phyloP scores from a whole-genome alignment of 2,329 filamentous ascomycete genomes.

The Byssoonygena ceratinophila region DNA sequence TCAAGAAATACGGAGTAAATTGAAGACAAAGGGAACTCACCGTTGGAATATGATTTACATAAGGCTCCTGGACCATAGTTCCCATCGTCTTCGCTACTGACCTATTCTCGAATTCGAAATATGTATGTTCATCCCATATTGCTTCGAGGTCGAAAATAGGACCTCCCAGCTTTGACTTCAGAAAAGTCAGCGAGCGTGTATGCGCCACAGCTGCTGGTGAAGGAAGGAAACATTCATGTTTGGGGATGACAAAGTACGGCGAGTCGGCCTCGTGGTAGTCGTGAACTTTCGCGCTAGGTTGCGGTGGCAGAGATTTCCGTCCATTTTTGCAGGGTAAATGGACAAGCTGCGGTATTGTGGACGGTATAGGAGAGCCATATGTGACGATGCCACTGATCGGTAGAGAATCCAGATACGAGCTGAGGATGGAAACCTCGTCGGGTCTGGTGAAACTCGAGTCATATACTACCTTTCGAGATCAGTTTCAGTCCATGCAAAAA shows the following conservation, averaged over 20 bases:
- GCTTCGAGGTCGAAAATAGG: slow-evolving; percentile 64
- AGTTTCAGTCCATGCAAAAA: background rate
- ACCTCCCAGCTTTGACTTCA: slow-evolving; percentile 53
- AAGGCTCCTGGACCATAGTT: slow-evolving; percentile 22
- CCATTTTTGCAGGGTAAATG: slow-evolving; percentile 24
- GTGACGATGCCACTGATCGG: slow-evolving; percentile 26
- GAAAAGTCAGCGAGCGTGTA: slow-evolving; percentile 53
- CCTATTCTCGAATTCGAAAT: slow-evolving; percentile 58
- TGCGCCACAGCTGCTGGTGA: slow-evolving; percentile 52
- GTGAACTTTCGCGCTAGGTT: slow-evolving; percentile 24
- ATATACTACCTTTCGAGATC: slow-evolving; percentile 18
- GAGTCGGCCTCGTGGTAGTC: slow-evolving; percentile 39
- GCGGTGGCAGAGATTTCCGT: slow-evolving; percentile 7
- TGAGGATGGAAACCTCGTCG: slow-evolving; percentile 15
- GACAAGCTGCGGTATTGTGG: slow-evolving; percentile 19
- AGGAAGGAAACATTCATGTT: slow-evolving; percentile 43
- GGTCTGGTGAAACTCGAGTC: slow-evolving; percentile 13
- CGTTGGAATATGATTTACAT: slow-evolving; percentile 30
- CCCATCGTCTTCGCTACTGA: slow-evolving; percentile 47
- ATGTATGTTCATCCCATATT: slow-evolving; percentile 70
- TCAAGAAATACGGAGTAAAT: background rate
- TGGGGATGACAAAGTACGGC: slow-evolving; percentile 42
- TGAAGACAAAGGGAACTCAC: slow-evolving; percentile 30
- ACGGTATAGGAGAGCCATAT: slow-evolving; percentile 23
- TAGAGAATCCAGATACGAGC: slow-evolving; percentile 14